Evolutionary conservation across 345 rosid genomes (phyloP).

Genomic region (Citrus reticulata): DNA sequence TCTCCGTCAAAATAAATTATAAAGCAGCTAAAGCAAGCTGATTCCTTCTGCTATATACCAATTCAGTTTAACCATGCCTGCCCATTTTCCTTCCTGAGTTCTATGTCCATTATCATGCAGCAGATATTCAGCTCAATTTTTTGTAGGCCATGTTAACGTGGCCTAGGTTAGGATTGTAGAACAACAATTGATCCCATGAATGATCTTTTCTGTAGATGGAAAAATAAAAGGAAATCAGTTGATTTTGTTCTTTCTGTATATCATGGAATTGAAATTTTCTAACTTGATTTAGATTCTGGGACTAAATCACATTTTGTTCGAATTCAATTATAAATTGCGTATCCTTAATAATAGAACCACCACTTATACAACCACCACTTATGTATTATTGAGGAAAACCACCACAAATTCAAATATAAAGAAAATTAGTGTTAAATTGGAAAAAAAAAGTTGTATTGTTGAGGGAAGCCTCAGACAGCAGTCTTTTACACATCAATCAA

Average conservation of each 20-base stretch:
- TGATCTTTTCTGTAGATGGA: slow-evolving; percentile 17
- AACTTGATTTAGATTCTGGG: no score
- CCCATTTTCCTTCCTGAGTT: background rate
- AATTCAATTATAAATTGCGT: no score
- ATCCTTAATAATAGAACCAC: no score
- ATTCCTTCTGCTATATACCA: background rate
- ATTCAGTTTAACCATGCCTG: background rate
- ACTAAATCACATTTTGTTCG: no score
- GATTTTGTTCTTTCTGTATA: background rate
- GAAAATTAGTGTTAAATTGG: no score
- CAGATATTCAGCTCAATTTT: background rate
- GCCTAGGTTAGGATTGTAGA: slow-evolving; percentile 5
- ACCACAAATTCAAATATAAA: no score
- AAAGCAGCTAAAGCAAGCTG: background rate
- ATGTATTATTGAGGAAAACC: no score
- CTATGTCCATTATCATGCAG: background rate
- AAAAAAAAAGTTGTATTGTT: background rate
- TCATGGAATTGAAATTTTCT: background rate
- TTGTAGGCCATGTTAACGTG: slow-evolving; percentile 16
- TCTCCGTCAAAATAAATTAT: background rate
- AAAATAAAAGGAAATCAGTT: slow-evolving; percentile 5
- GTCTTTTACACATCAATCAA: slow-evolving; percentile 37
- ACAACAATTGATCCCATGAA: slow-evolving; percentile 4
- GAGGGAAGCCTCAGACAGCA: slow-evolving; percentile 19
- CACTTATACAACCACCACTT: no score